These are phyloP conservation scores for Cladophialophora carrionii DNA, from an alignment of 2,329 filamentous ascomycete species.

Conservation along the genomic window DNA sequence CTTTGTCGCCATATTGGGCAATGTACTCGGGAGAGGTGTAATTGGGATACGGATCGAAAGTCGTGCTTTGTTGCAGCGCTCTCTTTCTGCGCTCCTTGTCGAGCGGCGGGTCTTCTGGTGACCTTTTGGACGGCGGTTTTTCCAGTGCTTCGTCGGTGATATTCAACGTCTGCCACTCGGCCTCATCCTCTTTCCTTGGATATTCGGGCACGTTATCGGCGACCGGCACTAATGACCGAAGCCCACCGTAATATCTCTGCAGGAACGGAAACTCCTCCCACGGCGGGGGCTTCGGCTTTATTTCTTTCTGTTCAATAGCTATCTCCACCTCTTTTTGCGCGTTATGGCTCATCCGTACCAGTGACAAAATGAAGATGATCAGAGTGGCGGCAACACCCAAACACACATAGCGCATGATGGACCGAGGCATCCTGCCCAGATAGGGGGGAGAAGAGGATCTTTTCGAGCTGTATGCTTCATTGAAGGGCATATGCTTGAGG, in stretches of 20 bases:
- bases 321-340: conserved; percentile 66
- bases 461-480: conserved; percentile 42
- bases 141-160: conserved; percentile 24
- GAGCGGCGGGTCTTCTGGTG: conserved; percentile 18
- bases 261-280: conserved; percentile 90
- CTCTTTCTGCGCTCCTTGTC: conserved; percentile 43
- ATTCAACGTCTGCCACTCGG: conserved; percentile 42
- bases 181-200: conserved; percentile 63
- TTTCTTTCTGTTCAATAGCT: conserved; percentile 46
- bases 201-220: conserved; percentile 78
- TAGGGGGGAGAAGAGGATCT: conserved; percentile 44
- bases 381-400: conserved; percentile 70
- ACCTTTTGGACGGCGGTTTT: conserved; percentile 2
- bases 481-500: conserved; percentile 47
- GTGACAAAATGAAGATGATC: conserved; percentile 73
- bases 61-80: conserved; percentile 48
- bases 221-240: conserved; percentile 69
- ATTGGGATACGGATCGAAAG: conserved; percentile 70
- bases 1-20: conserved; percentile 60
- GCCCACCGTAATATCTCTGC: conserved; percentile 85
- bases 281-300: conserved; percentile 57
- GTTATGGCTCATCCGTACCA: conserved; percentile 73
- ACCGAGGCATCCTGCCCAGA: conserved; percentile 68
- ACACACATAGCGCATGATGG: conserved; percentile 76
- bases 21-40: conserved; percentile 63